Base-by-base conservation (phyloP, 2,329 filamentous ascomycete genomes). In the Aspergillus phoenicis region DNA sequence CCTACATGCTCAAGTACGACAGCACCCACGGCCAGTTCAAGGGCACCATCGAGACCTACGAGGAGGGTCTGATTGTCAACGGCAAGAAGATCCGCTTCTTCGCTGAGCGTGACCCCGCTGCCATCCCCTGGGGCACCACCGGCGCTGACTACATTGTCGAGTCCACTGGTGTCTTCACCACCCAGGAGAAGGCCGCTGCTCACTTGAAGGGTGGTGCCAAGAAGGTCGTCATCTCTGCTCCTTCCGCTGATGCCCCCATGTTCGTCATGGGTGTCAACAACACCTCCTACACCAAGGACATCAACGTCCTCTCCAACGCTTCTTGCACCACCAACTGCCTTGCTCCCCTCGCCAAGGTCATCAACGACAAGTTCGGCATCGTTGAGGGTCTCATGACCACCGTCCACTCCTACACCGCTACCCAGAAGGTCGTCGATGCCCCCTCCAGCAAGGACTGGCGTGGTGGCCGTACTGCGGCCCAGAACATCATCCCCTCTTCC, bases 281-380 rank as follows among this genome's bases (percentile, higher is more conserved):
- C 84, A 87, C 93, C 81, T 86, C 82, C 75, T 98, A 98, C 89
- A 94, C 91, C 81, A 89, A 90, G 79, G 91, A 91, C 80, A 87
- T 95, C 81, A 84, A 92, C 75, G 89, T 99, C 81, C 91, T 98
- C 85, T 98, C 95, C 84, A 99, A 99, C 86, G 95, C 95, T 75
- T 98, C 95, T 73, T 98, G 95, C 92, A 99, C 95, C 81, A 98
- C 95, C 87, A 99, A 99, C 91, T 98, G 95, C 89, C 85, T 99
- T 83, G 95, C 95, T 81, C 95, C 95, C 80, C 91, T 99, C 70
- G 95, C 95, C 85, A 99, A 98, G 91, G 93, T 98, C 78, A 88
- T 99, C 85, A 85, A 99, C 88, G 94, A 98, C 87, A 96, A 97
- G 83, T 99, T 90, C 86, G 89, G 86, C 82, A 95, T 99, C 80